phyloP scores from a whole-genome alignment of 140 eudicot species.

The Artemisia princeps region DNA sequence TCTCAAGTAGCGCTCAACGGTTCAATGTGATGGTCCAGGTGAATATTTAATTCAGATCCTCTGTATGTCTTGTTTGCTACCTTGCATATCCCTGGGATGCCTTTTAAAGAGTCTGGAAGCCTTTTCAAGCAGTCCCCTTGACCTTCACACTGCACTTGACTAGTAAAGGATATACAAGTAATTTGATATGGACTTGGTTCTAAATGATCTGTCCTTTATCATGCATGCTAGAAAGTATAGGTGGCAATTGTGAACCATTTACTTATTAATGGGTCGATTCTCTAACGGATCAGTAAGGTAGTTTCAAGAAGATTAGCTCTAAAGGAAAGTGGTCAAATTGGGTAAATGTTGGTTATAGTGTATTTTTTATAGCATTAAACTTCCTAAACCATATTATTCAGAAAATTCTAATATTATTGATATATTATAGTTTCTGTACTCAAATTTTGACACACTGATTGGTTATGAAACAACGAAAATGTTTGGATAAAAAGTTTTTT shows the following conservation, averaged over 20 bases:
- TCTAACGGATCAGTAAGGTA: background rate
- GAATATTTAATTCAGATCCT: background rate
- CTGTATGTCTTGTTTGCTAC: conserved; percentile 4
- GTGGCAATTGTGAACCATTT: background rate
- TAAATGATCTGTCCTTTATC: background rate
- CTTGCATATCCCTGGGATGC: background rate
- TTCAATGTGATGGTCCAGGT: conserved; percentile 96
- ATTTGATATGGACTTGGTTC: background rate
- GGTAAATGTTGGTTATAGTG: background rate
- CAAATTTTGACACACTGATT: too few species aligned
- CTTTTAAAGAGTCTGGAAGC: background rate
- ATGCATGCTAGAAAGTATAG: background rate
- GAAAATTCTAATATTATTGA: too few species aligned
- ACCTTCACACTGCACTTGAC: background rate
- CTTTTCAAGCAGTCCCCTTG: conserved; percentile 9
- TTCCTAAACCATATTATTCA: too few species aligned
- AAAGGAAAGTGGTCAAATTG: background rate
- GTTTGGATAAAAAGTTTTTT: too few species aligned
- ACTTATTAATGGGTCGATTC: background rate
- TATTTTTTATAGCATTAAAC: too few species aligned
- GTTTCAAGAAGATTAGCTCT: too few species aligned
- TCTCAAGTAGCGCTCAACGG: conserved; percentile 95
- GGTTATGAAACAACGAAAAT: too few species aligned
- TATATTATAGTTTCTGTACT: too few species aligned
- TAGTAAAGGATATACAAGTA: background rate